Evolutionary conservation across 2,329 filamentous ascomycete genomes (phyloP).

Genomic region (Pseudopithomyces maydicus): DNA sequence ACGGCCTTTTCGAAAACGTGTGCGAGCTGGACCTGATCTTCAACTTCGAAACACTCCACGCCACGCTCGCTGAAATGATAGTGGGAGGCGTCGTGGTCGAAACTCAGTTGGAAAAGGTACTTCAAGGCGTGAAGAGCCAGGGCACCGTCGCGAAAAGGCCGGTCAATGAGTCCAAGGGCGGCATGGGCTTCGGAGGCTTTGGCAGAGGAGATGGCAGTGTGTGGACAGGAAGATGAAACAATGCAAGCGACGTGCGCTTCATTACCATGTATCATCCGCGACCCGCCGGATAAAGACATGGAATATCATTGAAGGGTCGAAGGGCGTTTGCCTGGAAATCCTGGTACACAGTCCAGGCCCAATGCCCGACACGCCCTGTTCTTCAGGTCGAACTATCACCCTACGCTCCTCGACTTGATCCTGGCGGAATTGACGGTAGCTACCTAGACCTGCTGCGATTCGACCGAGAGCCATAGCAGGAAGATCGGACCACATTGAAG

Average conservation of each 20-base stretch:
- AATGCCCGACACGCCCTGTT: too few species aligned
- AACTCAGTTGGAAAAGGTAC: constrained; percentile 85
- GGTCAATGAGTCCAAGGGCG: constrained; percentile 67
- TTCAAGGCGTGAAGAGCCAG: constrained; percentile 78
- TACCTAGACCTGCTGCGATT: too few species aligned
- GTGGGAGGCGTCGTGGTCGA: constrained; percentile 94
- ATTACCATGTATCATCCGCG: too few species aligned
- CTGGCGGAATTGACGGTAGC: too few species aligned
- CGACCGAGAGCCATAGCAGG: too few species aligned
- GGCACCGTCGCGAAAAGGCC: constrained; percentile 79
- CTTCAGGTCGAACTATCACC: too few species aligned
- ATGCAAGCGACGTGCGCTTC: not conserved
- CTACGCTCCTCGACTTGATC: too few species aligned
- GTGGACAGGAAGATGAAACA: constrained; percentile 35
- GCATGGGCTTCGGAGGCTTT: constrained; percentile 32
- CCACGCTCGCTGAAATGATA: constrained; percentile 89
- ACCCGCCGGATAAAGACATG: too few species aligned
- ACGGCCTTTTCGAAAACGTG: constrained; percentile 96
- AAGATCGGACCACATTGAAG: too few species aligned
- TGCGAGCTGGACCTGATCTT: constrained; percentile 99
- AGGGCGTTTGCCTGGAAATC: too few species aligned
- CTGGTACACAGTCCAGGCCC: too few species aligned
- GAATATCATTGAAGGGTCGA: too few species aligned
- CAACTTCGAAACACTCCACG: constrained; percentile 96
- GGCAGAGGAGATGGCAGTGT: constrained; percentile 36